A percentile compares a stretch with the other conserved stretches of the same genome.
Conservation (phyloP, 495 filamentous ascomycete genomes). For the Aspergillus olivimuriae region DNA sequence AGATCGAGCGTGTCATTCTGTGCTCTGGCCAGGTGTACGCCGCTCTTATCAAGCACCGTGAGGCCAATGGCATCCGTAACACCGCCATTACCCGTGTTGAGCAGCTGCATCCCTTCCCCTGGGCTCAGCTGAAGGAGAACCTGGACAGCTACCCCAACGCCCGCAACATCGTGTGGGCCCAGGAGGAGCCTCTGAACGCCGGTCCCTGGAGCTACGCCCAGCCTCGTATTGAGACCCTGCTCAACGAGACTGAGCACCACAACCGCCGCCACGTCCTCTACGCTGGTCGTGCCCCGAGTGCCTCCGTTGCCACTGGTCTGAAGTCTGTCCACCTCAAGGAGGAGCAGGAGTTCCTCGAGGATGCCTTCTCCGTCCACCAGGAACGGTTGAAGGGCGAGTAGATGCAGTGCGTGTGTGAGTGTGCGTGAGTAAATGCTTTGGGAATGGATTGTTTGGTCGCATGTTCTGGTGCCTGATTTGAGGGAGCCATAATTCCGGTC, state of each 20-base stretch:
- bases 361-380: slow-evolving; percentile 59
- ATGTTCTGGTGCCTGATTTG: slow-evolving; percentile 25
- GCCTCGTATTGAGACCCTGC: slow-evolving; percentile 89
- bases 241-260: slow-evolving; percentile 88
- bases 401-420: slow-evolving; percentile 7
- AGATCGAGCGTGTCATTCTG: slow-evolving; percentile 90
- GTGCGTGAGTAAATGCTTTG: slow-evolving; percentile 6
- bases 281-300: slow-evolving; percentile 83
- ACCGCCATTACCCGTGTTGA: slow-evolving; percentile 92
- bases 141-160: slow-evolving; percentile 94
- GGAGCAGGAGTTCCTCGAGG: slow-evolving; percentile 82
- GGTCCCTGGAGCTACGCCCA: slow-evolving; percentile 93
- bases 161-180: slow-evolving; percentile 90
- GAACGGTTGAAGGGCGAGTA: slow-evolving; percentile 53
- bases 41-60: slow-evolving; percentile 84
- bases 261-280: slow-evolving; percentile 94
- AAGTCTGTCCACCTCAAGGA: slow-evolving; percentile 89
- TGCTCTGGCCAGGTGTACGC: slow-evolving; percentile 95
- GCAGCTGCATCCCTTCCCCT: slow-evolving; percentile 98
- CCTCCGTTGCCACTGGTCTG: slow-evolving; percentile 85
- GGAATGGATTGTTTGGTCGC: slow-evolving; percentile 12
- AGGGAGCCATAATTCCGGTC: slow-evolving; percentile 21
- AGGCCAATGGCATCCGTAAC: slow-evolving; percentile 73
- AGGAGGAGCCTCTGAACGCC: slow-evolving; percentile 97
- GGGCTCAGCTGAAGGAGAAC: slow-evolving; percentile 92